phyloP scores from a whole-genome alignment of 2,329 filamentous ascomycete genomes.

The Fusarium circinatum region DNA sequence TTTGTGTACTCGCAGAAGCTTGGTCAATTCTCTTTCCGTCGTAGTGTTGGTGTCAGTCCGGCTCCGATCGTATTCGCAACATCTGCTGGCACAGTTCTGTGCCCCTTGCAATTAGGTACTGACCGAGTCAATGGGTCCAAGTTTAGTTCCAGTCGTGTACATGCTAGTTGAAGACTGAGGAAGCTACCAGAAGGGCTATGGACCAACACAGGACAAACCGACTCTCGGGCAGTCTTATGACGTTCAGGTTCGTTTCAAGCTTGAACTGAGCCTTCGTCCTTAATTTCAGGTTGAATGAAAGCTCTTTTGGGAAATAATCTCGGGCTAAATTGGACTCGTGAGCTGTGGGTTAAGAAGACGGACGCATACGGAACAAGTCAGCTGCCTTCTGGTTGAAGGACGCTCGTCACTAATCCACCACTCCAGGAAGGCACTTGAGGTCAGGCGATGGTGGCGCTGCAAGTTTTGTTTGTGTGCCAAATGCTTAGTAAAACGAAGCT shows the following conservation, averaged over 20 bases:
- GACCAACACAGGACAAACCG: not conserved
- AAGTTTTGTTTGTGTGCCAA: not conserved
- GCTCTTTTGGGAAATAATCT: fast-evolving
- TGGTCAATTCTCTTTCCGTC: fast-evolving
- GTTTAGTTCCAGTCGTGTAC: fast-evolving
- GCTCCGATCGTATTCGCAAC: not conserved
- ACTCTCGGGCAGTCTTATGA: too few species aligned
- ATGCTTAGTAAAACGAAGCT: not conserved
- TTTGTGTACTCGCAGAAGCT: not conserved
- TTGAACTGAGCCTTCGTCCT: not conserved
- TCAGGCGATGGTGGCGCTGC: fast-evolving
- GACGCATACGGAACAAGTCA: too few species aligned
- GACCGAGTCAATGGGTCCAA: fast-evolving
- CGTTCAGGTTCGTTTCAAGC: not conserved
- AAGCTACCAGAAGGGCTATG: not conserved
- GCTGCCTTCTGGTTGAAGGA: not conserved
- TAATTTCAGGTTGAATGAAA: too few species aligned
- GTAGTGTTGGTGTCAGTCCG: too few species aligned
- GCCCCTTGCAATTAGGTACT: not conserved
- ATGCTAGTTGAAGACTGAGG: fast-evolving
- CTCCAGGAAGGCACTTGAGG: fast-evolving
- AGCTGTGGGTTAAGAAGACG: too few species aligned
- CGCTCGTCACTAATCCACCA: not conserved
- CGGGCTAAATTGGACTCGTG: too few species aligned
- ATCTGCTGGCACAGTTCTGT: not conserved